Evolutionary conservation across 108 stramenopile genomes (phyloP), one percentile per base, ranked within the genome.

Genomic region (Asterionellopsis glacialis): DNA sequence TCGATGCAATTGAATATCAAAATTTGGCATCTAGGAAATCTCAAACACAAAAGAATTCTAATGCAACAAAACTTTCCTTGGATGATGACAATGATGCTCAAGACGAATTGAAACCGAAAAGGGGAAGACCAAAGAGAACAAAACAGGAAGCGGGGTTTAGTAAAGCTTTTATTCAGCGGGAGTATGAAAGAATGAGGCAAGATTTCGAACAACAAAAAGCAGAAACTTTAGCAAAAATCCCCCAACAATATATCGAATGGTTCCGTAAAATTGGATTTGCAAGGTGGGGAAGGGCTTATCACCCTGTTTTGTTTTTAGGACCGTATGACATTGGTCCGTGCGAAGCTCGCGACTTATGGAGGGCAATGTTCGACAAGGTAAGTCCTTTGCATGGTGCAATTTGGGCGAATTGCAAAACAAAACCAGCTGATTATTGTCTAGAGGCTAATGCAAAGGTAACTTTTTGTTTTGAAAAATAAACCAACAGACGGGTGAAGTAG

Each of bases 291-390:
- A 83, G 76, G 41, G 64, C 75, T 56, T 56, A 59, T 53, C 64
- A 79, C 41, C 91, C 87, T 1, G 65, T 75, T 11, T 49, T 88
- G 48, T 73, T 85, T 27, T 41, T 89, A 62, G 82, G 75, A 24
- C 91, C 87, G 28, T 92, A 76, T 71, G 71, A 81, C 55, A 82
- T 87, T n/a, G 67, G 73, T 15, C 85, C 87, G 7, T 80, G 84
- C 11, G 68, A 63, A 25, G 73, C 85, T 21, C 61, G 91, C 33
- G 69, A 80, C 15, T 68, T 64, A 62, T 92, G 91, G 91, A 61
- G 83, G 57, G 59, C 72, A 1, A 87, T 85, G 84, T 87, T 73
- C 76, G 56, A 83, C 14, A 87, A 87, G 51, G 91, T 92, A 77
- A 68, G 90, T 73, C 23, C 51, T 25, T 57, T 21, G 5, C 21